Evolutionary conservation across 208 protist species (phyloP).

Genomic region (Vickermania ingenoplastis): DNA sequence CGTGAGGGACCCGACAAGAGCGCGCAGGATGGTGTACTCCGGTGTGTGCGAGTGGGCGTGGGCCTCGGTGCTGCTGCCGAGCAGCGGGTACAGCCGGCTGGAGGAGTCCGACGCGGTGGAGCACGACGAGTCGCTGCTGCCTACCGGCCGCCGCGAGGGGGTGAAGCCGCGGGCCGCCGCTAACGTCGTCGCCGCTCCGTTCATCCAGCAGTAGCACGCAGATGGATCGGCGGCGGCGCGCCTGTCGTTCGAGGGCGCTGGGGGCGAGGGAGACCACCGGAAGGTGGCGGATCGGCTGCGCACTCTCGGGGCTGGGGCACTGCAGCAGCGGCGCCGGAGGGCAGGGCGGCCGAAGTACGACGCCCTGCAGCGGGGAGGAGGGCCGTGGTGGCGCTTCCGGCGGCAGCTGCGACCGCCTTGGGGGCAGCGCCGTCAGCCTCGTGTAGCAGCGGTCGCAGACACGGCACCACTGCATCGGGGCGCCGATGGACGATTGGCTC

Average conservation of each 20-base stretch:
- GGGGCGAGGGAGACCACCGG: neutral
- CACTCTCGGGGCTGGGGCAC: neutral
- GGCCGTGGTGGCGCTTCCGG: neutral
- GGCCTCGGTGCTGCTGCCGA: neutral
- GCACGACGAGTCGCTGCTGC: neutral
- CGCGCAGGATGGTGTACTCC: no score
- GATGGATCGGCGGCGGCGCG: neutral
- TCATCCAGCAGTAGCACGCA: neutral
- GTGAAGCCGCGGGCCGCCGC: neutral
- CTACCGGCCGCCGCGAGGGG: neutral
- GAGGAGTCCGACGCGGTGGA: neutral
- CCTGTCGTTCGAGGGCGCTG: neutral
- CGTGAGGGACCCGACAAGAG: no score
- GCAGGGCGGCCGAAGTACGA: neutral
- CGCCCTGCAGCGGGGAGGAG: neutral
- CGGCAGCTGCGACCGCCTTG: neutral
- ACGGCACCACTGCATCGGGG: neutral
- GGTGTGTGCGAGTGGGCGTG: no score
- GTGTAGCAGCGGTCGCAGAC: neutral
- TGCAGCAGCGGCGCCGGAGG: neutral
- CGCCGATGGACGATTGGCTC: neutral
- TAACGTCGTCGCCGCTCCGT: neutral
- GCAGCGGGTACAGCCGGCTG: neutral
- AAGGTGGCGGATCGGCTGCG: neutral
- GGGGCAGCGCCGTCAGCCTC: neutral